Conservation (phyloP, 257 asterid genomes). For the Solanum lycopersicoides region DNA sequence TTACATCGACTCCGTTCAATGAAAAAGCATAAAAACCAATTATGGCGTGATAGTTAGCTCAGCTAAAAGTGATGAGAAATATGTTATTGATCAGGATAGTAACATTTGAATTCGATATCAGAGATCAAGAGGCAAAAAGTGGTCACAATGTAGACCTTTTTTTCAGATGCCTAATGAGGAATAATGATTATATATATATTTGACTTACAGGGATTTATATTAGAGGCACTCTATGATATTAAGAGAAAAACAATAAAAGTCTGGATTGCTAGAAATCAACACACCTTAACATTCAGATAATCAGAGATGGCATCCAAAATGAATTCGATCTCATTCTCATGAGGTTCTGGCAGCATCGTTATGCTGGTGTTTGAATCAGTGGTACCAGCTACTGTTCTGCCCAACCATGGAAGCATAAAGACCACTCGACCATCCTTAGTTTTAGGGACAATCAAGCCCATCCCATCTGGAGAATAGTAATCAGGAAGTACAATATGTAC, state of each 20-base stretch:
- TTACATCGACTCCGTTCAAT: neutral
- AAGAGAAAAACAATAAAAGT: neutral
- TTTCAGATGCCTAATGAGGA: neutral
- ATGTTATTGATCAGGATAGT: neutral
- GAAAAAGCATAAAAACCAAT: neutral
- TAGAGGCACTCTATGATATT: neutral
- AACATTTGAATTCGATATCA: neutral
- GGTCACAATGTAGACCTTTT: neutral
- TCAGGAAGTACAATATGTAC: constrained; percentile 97
- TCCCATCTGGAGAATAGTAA: constrained; percentile 96
- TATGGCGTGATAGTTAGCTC: neutral
- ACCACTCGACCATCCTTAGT: constrained; percentile 98
- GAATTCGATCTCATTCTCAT: constrained; percentile 90
- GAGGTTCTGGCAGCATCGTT: constrained; percentile 96
- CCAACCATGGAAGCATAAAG: constrained; percentile 99
- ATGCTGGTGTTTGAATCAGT: constrained; percentile 86
- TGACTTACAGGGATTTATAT: neutral
- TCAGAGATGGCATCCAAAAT: constrained; percentile 92
- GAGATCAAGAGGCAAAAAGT: neutral
- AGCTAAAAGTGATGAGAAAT: neutral
- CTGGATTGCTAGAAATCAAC: neutral
- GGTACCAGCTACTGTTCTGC: constrained; percentile 97
- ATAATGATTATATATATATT: neutral
- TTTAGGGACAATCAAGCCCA: constrained; percentile 99
- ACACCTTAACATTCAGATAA: constrained; percentile 91